A percentile compares a stretch with the other conserved stretches of the same genome.
These are phyloP conservation scores for Fraxinus xanthoxyloides DNA, from an alignment of 305 asterid species.

Conservation along the genomic window DNA sequence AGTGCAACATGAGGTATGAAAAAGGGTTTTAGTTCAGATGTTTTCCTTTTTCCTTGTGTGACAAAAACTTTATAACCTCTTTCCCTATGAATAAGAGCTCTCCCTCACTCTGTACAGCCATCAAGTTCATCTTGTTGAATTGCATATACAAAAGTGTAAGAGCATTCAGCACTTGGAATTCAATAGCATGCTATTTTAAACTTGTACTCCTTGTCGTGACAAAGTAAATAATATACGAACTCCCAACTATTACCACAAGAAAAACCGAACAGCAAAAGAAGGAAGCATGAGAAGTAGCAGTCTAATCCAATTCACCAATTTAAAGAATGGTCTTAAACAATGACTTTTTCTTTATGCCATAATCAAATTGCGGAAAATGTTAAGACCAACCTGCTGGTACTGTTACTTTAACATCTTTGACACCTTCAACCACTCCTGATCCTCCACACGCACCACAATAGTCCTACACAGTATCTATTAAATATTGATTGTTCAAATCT, in stretches of 20 bases:
- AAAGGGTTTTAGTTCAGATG: neutral
- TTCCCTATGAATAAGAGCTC: slow-evolving; percentile 4
- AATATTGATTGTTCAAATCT: slow-evolving; percentile 2
- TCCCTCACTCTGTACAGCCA: slow-evolving; percentile 11
- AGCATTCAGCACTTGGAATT: neutral
- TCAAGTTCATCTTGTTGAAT: slow-evolving; percentile 1
- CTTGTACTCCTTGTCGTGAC: slow-evolving; percentile 1
- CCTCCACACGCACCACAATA: slow-evolving; percentile 68
- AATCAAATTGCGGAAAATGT: slow-evolving; percentile 21
- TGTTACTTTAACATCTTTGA: slow-evolving; percentile 68
- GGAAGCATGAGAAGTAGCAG: neutral
- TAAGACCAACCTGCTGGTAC: slow-evolving; percentile 72
- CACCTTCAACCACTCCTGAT: slow-evolving; percentile 69
- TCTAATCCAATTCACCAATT: neutral
- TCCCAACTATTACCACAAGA: slow-evolving; percentile 9
- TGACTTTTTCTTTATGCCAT: neutral
- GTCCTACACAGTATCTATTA: slow-evolving; percentile 39
- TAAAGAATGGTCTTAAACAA: neutral
- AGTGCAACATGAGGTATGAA: neutral
- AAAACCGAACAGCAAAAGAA: slow-evolving; percentile 2
- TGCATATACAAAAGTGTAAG: neutral
- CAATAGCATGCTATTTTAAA: slow-evolving; percentile 6
- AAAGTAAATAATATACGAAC: neutral
- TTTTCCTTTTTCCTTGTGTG: neutral
- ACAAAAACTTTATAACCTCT: slow-evolving; percentile 1